Conservation (phyloP, 768 basidiomycete genomes). For the Lactarius psammicola region DNA sequence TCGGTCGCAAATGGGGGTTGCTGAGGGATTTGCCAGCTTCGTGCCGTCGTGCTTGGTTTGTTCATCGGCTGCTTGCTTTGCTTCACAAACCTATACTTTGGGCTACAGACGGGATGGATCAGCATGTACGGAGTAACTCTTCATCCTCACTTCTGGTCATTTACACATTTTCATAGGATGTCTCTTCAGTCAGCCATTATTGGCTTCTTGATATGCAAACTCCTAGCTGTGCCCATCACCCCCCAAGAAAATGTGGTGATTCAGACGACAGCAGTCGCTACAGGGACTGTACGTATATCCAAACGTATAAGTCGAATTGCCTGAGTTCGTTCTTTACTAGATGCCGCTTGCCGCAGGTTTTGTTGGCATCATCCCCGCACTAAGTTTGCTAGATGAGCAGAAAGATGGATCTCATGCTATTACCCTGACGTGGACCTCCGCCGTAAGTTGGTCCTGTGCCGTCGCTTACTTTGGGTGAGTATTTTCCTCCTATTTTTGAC, state of each 20-base stretch:
- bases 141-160: conserved; percentile 2
- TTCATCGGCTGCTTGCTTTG: conserved; percentile 84
- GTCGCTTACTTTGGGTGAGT: conserved; percentile 89
- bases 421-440: conserved; percentile 65
- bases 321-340: conserved; percentile 30
- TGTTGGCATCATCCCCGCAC: conserved; percentile 90
- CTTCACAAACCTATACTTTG: conserved; percentile 89
- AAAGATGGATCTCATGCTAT: conserved; percentile 79
- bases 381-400: conserved; percentile 70
- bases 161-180: conserved; percentile 58
- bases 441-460: conserved; percentile 84
- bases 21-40: conserved; percentile 26
- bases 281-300: conserved; percentile 53
- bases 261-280: conserved; percentile 94
- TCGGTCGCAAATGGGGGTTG: neutral
- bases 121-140: conserved; percentile 59
- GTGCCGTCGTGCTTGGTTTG: conserved; percentile 74
- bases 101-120: conserved; percentile 88
- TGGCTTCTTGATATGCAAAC: conserved; percentile 79
- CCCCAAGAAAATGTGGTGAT: conserved; percentile 92
- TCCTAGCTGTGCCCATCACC: conserved; percentile 71
- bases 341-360: conserved; percentile 88
- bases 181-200: conserved; percentile 92
- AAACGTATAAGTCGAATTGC: neutral
- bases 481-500: neutral